Base-by-base conservation (phyloP, 495 filamentous ascomycete species). In the Tuber microsphaerosporum region DNA sequence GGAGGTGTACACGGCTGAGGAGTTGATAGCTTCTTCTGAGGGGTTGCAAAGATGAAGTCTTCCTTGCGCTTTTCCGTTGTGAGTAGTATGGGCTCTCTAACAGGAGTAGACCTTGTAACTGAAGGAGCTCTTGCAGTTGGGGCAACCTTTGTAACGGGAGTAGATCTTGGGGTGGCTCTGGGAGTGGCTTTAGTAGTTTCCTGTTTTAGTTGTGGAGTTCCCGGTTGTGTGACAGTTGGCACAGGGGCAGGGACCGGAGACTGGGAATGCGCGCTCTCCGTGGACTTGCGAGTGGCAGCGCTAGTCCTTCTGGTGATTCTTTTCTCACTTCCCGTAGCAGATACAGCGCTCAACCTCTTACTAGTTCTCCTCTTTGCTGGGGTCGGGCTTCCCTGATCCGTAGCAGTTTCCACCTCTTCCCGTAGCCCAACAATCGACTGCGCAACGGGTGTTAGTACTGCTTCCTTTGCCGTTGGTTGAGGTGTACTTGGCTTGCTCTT, bases 21-120 rank as follows among this genome's bases (percentile, higher is more conserved):
- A 46, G 74, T 44, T n/a, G 70, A 17, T 10, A 69, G 19, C 43
- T 80, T 80, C 34, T 75, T 80, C 34, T 76, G 78, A 20, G 78
- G 78, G 34, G 78, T 80, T 56, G 77, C 77, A 9, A 80, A 80
- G 42, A 80, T 71, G 34, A 76, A 80, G 31, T 42, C 22, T n/a
- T 71, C 70, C 43, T 71, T 31, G 17, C 70, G 43, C 22, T 71
- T 31, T 71, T 65, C 56, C 26, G 26, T 2, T 19, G 56, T 34
- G 10, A 65, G 26, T 65, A 65, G 26, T 9, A 2, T 34, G 4
- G 56, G 56, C 26, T 34, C 56, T 65, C 17, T 41, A 45, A 42
- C 37, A 16, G 70, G 39, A 45, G 39, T 45, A 45, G 70, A 41
- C 14, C 12, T 20, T 45, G 39, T 31, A n/a, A 42, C 22, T n/a